Evolutionary conservation across 106 monocot species (phyloP).

Genomic region (Apostasia shenzhenica): DNA sequence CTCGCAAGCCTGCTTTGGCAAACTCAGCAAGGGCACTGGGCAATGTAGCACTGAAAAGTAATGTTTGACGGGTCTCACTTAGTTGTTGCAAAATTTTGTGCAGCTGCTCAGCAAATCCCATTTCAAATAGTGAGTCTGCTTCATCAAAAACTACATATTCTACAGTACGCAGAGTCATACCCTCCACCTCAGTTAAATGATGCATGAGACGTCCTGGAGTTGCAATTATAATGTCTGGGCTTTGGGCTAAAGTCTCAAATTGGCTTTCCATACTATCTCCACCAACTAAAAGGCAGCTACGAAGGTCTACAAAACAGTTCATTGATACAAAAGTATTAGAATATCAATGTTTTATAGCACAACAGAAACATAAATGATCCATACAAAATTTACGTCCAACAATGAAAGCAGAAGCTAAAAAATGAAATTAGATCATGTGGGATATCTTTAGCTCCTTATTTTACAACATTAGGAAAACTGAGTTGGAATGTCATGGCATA

Average conservation of each 20-base stretch:
- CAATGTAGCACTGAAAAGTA: conserved; percentile 93
- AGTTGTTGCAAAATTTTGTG: conserved; percentile 64
- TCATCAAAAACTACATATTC: conserved; percentile 99
- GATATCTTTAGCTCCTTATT: too few relatives aligned
- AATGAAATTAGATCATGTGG: too few relatives aligned
- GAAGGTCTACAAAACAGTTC: conserved; percentile 41
- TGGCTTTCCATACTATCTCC: conserved; percentile 98
- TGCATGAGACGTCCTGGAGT: conserved; percentile 97
- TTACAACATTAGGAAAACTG: too few relatives aligned
- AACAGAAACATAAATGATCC: not conserved
- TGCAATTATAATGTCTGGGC: conserved; percentile 93
- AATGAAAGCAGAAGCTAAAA: too few relatives aligned
- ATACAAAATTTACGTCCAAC: too few relatives aligned
- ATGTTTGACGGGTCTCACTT: conserved; percentile 84
- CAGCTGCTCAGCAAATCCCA: conserved; percentile 93
- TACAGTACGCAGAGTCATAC: conserved; percentile 74
- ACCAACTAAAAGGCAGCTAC: conserved; percentile 80
- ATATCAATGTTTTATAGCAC: not conserved
- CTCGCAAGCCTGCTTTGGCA: conserved; percentile 92
- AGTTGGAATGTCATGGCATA: too few relatives aligned
- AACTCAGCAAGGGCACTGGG: conserved; percentile 92
- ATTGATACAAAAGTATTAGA: not conserved
- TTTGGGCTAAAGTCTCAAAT: conserved; percentile 87
- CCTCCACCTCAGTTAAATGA: conserved; percentile 80
- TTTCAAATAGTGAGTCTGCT: conserved; percentile 82